Base-by-base conservation (phyloP, 1,139 yeast species). In the Ogataea hybrid region DNA sequence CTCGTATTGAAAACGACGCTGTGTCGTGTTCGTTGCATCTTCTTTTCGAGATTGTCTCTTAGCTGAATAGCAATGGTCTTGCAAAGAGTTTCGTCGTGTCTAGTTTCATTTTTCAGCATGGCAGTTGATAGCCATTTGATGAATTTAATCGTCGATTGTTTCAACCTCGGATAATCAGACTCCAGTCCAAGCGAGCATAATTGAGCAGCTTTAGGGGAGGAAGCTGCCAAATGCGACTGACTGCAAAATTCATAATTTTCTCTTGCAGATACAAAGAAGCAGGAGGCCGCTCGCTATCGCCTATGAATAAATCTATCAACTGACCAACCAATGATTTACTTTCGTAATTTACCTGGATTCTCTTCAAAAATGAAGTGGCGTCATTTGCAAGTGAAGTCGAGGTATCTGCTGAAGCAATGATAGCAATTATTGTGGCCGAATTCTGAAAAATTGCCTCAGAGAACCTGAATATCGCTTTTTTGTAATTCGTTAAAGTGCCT, bases 1-100 rank as follows among this genome's bases (percentile, higher is more conserved):
- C 58, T 87, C 96, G 56, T 87, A 89, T 48, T 84, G 87, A 23
- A 74, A 65, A 53, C 77, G 73, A 50, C 95, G 73, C 47, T 79
- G 73, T 3, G 70, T 48, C n/a, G 58, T 62, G 39, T 53, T 55
- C 7, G 20, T 18, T 18, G 20, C 48, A 15, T 44, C 46, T 8
- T 77, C 81, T 17, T 69, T 37, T 71, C 63, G 2, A 84, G 60
- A 47, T 69, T 74, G 25, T 74, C 70, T 54, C 74, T 73, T 46
- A 84, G 64, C 45, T 73, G 71, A 2, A 70, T 57, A 1, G 81
- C 80, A 54, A 82, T 74, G 11, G 57, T 61, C 3, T 61, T 55
- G 31, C 72, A 68, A 49, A 70, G 72, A 3, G 53, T 60, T 16
- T 50, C 51, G 5, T 60, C 47, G 2, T 54, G 44, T 0, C 49